Evolutionary conservation across 129 eudicot species (phyloP), one percentile per base, ranked within the genome.

Genomic region (Arctium minus): DNA sequence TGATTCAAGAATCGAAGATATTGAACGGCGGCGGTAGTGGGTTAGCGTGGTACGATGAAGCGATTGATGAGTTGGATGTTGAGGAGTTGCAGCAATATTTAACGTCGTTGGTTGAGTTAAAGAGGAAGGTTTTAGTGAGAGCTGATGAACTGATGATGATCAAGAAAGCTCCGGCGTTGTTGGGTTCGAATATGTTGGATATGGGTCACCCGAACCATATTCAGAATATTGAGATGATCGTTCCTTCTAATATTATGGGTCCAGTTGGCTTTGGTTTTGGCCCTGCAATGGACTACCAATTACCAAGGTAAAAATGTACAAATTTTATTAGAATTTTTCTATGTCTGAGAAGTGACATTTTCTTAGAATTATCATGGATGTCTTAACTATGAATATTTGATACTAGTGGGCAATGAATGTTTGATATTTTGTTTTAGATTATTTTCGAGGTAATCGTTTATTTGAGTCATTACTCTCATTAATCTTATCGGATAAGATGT

Each of bases 141-240:
- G 86, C 79, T 5, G 86, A 83, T 53, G 86, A 83, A 3, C 69
- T 83, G 65, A 83, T 77, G 86, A 83, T 83, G 78, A 77, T 77
- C 29, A 50, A n/a, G 78, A 76, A 76, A 8, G 32, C 76, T 76
- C 86, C 81, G 48, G 0, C 53, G 18, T 67, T 68, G 36, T 37
- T 82, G 48, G 76, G 85, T 31, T 75, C 70, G 70, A 75, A 44
- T 1, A 32, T 75, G 76, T n/a, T 50, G 50, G 80, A 39, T 44
- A 40, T 11, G 12, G 81, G 36, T 46, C 42, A 35, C 12, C 15
- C 8, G 6, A 6, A 46, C 29, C 30, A 60, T 1, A 33, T 18
- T 36, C 71, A 11, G 0, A 75, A 5, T 30, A 32, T 13, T 1
- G 65, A 60, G 8, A n/a, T 17, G 29, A 60, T 60, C 29, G 1